A percentile compares a stretch with the other conserved stretches of the same genome.
These are phyloP conservation scores for Malassezia nana DNA, from an alignment of 1,284 basidiomycete species.

Conservation along the genomic window DNA sequence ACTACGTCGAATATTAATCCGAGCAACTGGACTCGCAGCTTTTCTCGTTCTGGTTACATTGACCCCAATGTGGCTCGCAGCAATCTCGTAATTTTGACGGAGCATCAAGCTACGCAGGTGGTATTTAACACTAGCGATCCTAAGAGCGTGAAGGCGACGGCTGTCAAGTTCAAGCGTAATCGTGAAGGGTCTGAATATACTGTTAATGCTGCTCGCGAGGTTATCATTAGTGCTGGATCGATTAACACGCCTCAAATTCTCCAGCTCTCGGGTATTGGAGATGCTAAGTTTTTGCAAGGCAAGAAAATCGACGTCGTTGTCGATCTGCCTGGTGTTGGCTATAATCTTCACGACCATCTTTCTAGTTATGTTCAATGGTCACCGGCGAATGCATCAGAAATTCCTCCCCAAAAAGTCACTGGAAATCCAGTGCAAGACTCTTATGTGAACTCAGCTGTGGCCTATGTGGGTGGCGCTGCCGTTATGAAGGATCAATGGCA, in stretches of 20 bases:
- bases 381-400: constrained; percentile 52
- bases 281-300: constrained; percentile 52
- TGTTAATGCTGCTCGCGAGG: constrained; percentile 56
- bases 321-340: constrained; percentile 64
- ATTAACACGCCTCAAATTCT: constrained; percentile 55
- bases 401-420: constrained; percentile 23
- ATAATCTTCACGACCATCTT: constrained; percentile 61
- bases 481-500: constrained; percentile 32
- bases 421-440: constrained; percentile 53
- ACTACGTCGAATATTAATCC: constrained; percentile 61
- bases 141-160: constrained; percentile 53
- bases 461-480: constrained; percentile 57
- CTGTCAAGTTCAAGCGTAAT: constrained; percentile 54
- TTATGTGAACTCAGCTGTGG: constrained; percentile 60
- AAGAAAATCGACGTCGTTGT: constrained; percentile 53
- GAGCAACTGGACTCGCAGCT: constrained; percentile 59
- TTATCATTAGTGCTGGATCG: constrained; percentile 51
- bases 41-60: constrained; percentile 62
- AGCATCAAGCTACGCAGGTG: constrained; percentile 58
- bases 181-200: constrained; percentile 42
- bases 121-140: constrained; percentile 52
- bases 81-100: constrained; percentile 59
- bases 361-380: constrained; percentile 53
- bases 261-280: constrained; percentile 62
- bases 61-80: constrained; percentile 56